Conservation (phyloP, 1,284 basidiomycete genomes). For the Ceratobasidium sp. region DNA sequence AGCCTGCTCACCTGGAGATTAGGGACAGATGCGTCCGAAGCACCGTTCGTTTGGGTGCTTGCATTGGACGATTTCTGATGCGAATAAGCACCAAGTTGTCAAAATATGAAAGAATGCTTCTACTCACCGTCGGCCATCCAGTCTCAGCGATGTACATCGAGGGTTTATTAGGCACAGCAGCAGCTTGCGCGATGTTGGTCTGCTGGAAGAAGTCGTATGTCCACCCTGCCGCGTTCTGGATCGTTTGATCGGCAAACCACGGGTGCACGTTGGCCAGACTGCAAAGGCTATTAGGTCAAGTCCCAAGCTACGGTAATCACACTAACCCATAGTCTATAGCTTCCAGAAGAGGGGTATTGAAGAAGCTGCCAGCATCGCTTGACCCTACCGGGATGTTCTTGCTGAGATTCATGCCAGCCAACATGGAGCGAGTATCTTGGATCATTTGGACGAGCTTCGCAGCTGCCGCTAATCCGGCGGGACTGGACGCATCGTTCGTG, state of each 20-base stretch:
- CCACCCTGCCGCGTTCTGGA: conserved; percentile 74
- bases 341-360: conserved; percentile 73
- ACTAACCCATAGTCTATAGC: conserved; percentile 79
- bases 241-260: conserved; percentile 67
- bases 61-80: conserved; percentile 64
- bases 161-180: conserved; percentile 68
- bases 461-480: conserved; percentile 57
- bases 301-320: conserved; percentile 8
- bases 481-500: conserved; percentile 56
- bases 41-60: conserved; percentile 62
- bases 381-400: conserved; percentile 79
- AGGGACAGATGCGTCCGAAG: conserved; percentile 67
- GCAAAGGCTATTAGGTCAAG: not conserved
- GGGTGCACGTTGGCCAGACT: conserved; percentile 82
- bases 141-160: conserved; percentile 89
- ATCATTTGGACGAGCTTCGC: conserved; percentile 69
- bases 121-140: conserved; percentile 84
- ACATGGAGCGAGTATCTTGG: conserved; percentile 63
- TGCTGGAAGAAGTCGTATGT: conserved; percentile 64
- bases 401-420: conserved; percentile 57
- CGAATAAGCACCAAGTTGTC: not conserved
- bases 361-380: conserved; percentile 87
- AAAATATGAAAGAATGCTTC: conserved; percentile 7
- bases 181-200: conserved; percentile 63
- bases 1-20: conserved; percentile 65